Percentiles rank a stretch among this genome's conserved stretches.
Evolutionary conservation across 2,329 filamentous ascomycete species (phyloP).

Genomic region (Diaporthe ilicicola): DNA sequence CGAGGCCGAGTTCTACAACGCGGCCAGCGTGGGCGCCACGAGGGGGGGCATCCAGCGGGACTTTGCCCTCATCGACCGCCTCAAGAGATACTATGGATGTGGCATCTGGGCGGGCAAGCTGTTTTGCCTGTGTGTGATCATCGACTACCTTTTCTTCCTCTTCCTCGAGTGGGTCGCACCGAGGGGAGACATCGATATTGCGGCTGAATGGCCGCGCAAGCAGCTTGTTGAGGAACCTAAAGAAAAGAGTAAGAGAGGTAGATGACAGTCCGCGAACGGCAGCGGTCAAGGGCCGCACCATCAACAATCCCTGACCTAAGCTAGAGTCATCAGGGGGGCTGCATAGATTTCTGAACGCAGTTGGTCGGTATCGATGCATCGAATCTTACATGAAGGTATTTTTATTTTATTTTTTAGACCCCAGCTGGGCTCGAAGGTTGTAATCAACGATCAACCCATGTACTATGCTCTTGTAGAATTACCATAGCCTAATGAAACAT

Average conservation of each 20-base stretch:
- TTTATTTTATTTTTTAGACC: no score
- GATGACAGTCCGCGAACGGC: neutral
- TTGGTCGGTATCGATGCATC: neutral
- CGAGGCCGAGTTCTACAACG: conserved; percentile 87
- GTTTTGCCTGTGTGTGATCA: conserved; percentile 92
- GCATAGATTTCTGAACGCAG: neutral
- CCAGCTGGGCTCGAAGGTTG: no score
- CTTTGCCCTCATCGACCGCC: conserved; percentile 90
- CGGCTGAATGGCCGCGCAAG: conserved; percentile 92
- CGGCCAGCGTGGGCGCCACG: conserved; percentile 72
- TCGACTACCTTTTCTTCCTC: conserved; percentile 92
- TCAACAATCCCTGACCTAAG: no score
- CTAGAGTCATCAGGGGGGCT: no score
- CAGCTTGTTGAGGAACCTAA: conserved; percentile 27
- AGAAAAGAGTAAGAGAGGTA: conserved; percentile 26
- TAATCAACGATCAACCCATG: no score
- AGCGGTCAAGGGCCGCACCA: neutral
- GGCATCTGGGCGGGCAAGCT: conserved; percentile 98
- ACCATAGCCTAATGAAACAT: no score
- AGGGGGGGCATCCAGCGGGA: conserved; percentile 76
- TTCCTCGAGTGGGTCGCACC: conserved; percentile 90
- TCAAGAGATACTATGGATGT: conserved; percentile 97
- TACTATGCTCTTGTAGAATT: no score
- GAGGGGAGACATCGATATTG: conserved; percentile 85
- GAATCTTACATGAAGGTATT: no score